Conservation (phyloP, 257 asterid genomes). For the Solanum rostratum region DNA sequence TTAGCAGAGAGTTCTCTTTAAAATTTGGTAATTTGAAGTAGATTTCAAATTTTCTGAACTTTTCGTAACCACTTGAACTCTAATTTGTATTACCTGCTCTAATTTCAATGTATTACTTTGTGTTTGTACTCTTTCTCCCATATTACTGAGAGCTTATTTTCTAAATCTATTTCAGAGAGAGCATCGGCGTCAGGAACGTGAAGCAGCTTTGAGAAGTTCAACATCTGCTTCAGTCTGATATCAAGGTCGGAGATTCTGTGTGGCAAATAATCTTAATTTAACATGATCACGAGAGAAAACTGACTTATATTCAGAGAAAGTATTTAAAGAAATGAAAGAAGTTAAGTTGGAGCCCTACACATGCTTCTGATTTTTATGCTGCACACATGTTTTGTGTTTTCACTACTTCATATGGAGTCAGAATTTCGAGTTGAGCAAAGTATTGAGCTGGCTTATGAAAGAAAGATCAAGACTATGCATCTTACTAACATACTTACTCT, state of each 20-base stretch:
- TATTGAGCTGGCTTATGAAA: background rate
- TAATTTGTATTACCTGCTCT: background rate
- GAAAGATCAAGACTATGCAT: background rate
- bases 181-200: conserved; percentile 44
- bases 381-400: background rate
- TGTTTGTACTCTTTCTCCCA: background rate
- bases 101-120: background rate
- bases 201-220: conserved; percentile 34
- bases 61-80: background rate
- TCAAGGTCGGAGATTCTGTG: background rate
- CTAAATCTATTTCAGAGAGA: conserved; percentile 38
- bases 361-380: background rate
- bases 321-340: background rate
- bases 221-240: conserved; percentile 13
- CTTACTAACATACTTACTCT: background rate
- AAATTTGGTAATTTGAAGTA: background rate
- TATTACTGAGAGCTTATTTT: conserved; percentile 11
- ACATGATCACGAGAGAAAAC: background rate
- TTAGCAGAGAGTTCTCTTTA: background rate
- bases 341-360: background rate
- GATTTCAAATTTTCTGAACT: background rate
- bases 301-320: background rate
- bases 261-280: background rate
- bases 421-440: background rate
- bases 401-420: background rate